Conservation (phyloP, 179 eudicot species). For the Beta lomatogona region DNA sequence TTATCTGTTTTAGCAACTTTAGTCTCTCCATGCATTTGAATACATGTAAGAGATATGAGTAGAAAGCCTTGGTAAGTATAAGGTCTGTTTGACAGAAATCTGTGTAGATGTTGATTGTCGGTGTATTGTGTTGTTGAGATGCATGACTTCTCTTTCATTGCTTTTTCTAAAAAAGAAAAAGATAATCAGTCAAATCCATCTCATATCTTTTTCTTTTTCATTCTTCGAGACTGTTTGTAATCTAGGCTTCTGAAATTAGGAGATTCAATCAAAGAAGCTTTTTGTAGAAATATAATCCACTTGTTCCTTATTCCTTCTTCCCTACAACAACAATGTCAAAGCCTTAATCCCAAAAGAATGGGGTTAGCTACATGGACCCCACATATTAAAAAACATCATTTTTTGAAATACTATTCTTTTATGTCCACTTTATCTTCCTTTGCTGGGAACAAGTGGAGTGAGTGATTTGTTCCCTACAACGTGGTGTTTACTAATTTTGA, state of each 20-base stretch:
- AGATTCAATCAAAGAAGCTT: background rate
- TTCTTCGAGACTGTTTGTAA: too few species aligned
- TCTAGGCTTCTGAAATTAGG: background rate
- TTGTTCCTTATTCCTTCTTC: background rate
- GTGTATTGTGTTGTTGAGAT: background rate
- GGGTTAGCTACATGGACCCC: background rate
- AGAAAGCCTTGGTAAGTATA: background rate
- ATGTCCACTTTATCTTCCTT: background rate
- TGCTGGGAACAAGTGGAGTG: slow-evolving; percentile 6
- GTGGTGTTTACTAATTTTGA: background rate
- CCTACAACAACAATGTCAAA: background rate
- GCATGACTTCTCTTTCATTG: background rate
- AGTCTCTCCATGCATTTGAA: background rate
- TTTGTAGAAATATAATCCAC: background rate
- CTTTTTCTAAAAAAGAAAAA: background rate
- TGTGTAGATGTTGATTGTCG: background rate
- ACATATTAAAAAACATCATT: background rate
- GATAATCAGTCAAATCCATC: background rate
- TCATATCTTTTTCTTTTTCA: background rate
- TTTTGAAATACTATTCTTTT: background rate
- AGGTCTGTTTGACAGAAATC: too few species aligned
- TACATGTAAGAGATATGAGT: background rate
- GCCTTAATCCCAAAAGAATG: background rate
- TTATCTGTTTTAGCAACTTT: too few species aligned
- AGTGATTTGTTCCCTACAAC: background rate